These are phyloP conservation scores for Diutina siamensis DNA, from an alignment of 1,139 yeast species.

Conservation along the genomic window DNA sequence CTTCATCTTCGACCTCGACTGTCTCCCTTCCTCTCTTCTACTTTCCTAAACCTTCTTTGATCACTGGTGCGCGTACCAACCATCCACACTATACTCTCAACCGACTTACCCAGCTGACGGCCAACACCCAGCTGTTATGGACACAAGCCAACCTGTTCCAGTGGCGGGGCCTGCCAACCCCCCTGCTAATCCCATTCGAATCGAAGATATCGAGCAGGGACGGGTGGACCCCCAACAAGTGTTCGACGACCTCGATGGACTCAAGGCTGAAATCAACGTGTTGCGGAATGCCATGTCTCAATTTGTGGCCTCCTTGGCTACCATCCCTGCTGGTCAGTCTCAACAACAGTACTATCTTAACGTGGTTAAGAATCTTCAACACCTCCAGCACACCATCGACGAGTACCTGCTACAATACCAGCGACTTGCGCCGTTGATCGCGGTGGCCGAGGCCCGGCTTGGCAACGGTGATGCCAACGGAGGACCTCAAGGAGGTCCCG, in stretches of 20 bases:
- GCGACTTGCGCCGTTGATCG: neutral
- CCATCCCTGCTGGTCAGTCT: conserved; percentile 23
- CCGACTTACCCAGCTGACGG: too few species aligned
- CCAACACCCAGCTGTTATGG: too few species aligned
- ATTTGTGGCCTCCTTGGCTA: conserved; percentile 28
- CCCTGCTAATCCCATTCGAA: conserved; percentile 16
- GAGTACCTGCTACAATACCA: conserved; percentile 2
- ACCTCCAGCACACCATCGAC: neutral
- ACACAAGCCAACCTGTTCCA: too few species aligned
- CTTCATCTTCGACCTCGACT: too few species aligned
- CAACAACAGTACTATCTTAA: conserved; percentile 26
- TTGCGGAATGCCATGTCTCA: conserved; percentile 33
- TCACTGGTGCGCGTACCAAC: too few species aligned
- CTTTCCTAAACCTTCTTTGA: too few species aligned
- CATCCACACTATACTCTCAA: too few species aligned
- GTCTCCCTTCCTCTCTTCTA: too few species aligned
- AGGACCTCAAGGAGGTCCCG: neutral
- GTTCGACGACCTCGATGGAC: conserved; percentile 28
- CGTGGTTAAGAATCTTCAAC: neutral
- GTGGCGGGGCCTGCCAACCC: too few species aligned
- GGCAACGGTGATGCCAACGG: neutral
- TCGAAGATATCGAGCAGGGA: conserved; percentile 38
- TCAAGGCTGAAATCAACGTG: conserved; percentile 32
- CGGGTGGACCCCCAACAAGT: conserved; percentile 26
- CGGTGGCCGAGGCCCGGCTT: neutral